A percentile compares a stretch with the other conserved stretches of the same genome.
Evolutionary conservation across 1,284 basidiomycete genomes (phyloP).

Genomic region (Ceratobasidium sp.): DNA sequence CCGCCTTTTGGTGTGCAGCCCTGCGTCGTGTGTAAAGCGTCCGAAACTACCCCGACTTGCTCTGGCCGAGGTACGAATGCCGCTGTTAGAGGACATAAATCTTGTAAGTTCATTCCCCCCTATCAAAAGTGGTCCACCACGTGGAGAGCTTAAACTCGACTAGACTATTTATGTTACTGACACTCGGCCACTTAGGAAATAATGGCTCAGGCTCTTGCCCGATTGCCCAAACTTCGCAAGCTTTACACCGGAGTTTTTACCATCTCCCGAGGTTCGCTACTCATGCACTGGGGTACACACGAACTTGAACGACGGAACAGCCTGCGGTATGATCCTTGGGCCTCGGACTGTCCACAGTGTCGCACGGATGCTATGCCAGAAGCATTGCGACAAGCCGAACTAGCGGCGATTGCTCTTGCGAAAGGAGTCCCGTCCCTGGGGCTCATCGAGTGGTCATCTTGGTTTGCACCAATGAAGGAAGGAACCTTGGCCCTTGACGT

Average conservation of each 20-base stretch:
- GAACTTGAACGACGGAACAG: constrained; percentile 33
- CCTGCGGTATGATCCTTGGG: constrained; percentile 37
- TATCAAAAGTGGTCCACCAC: constrained; percentile 37
- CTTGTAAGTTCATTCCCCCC: constrained; percentile 33
- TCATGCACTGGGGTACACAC: constrained; percentile 40
- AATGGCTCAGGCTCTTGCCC: constrained; percentile 27
- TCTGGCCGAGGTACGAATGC: constrained; percentile 39
- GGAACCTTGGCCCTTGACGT: constrained; percentile 37
- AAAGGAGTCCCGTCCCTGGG: constrained; percentile 22
- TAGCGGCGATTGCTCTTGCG: constrained; percentile 24
- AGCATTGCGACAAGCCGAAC: constrained; percentile 21
- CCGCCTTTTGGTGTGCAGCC: constrained; percentile 41
- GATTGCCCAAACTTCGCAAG: constrained; percentile 32
- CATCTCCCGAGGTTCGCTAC: constrained; percentile 40
- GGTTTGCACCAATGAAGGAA: constrained; percentile 44
- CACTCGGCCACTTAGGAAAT: constrained; percentile 25
- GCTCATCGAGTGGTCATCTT: constrained; percentile 39
- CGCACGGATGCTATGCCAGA: constrained; percentile 42
- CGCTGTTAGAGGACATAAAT: constrained; percentile 39
- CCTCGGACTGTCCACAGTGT: constrained; percentile 37
- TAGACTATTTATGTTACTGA: constrained; percentile 27
- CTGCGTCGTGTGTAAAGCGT: constrained; percentile 36
- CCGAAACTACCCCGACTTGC: constrained; percentile 43
- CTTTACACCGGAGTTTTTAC: constrained; percentile 44
- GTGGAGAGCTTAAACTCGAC: constrained; percentile 22